Percentiles rank a stretch among this genome's conserved stretches.
Conservation (phyloP, 257 asterid genomes). For the Cinchona pubescens region DNA sequence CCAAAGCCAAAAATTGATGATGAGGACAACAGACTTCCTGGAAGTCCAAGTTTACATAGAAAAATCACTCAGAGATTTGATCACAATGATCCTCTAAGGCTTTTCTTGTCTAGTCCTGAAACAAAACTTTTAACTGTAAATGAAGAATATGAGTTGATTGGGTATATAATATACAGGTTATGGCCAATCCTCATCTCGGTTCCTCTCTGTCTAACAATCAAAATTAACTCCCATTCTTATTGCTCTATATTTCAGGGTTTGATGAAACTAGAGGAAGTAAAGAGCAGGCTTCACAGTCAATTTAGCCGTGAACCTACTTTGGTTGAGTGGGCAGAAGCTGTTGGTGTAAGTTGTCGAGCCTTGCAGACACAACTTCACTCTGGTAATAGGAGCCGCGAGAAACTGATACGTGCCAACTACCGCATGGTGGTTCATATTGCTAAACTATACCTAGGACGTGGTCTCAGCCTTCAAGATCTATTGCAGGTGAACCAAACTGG, state of each 20-base stretch:
- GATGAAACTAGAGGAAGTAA: constrained; percentile 61
- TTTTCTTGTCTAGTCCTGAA: constrained; percentile 66
- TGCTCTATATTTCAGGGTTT: constrained; percentile 42
- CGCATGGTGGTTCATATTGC: constrained; percentile 93
- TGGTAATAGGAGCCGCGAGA: constrained; percentile 70
- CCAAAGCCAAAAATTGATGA: constrained; percentile 41
- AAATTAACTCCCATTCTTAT: not conserved
- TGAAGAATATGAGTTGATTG: constrained; percentile 66
- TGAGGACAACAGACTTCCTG: constrained; percentile 38
- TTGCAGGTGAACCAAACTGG: constrained; percentile 59
- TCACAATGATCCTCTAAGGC: constrained; percentile 54
- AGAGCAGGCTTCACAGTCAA: constrained; percentile 47
- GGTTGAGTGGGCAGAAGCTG: constrained; percentile 80
- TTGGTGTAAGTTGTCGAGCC: constrained; percentile 52
- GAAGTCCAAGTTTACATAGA: constrained; percentile 39
- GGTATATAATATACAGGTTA: constrained; percentile 82
- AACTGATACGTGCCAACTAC: constrained; percentile 76
- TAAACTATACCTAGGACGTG: constrained; percentile 85
- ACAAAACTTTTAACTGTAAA: constrained; percentile 69
- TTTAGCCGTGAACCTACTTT: constrained; percentile 73
- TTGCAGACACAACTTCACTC: constrained; percentile 54
- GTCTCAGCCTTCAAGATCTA: constrained; percentile 78
- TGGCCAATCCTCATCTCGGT: constrained; percentile 8
- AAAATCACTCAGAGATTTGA: constrained; percentile 41
- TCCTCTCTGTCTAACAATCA: constrained; percentile 4